Percentiles rank a stretch among this genome's conserved stretches.
These are phyloP conservation scores for Colletotrichum sp. DNA, from an alignment of 2,329 filamentous ascomycete species.

Conservation along the genomic window DNA sequence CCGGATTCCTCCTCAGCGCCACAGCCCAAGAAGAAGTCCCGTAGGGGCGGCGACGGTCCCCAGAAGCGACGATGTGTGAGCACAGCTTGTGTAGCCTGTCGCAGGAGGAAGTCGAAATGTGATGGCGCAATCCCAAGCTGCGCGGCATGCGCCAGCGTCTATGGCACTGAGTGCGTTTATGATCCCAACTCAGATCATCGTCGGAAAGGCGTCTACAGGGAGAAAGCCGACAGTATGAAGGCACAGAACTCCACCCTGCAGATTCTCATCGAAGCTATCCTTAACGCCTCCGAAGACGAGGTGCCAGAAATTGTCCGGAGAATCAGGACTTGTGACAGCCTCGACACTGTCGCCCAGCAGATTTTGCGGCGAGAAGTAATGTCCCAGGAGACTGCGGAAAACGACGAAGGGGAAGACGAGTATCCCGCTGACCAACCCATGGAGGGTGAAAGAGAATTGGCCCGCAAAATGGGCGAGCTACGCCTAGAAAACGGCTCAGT, in stretches of 20 bases:
- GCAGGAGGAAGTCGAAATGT: constrained; percentile 84
- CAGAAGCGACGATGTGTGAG: constrained; percentile 80
- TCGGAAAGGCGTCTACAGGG: constrained; percentile 94
- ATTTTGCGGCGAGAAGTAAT: constrained; percentile 50
- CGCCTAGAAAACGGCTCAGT: constrained; percentile 86
- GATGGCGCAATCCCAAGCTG: constrained; percentile 92
- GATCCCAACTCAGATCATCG: constrained; percentile 96
- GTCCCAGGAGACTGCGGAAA: constrained; percentile 39
- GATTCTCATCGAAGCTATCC: constrained; percentile 89
- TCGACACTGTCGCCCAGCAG: constrained; percentile 60
- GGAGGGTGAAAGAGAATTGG: constrained; percentile 78
- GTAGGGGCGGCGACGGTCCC: constrained; percentile 50
- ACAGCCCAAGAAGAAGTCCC: constrained; percentile 49
- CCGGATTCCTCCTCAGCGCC: background rate
- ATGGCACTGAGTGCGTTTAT: constrained; percentile 89
- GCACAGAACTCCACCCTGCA: constrained; percentile 87
- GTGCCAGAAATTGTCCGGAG: constrained; percentile 81
- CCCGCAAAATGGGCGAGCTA: constrained; percentile 92
- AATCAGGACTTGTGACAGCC: constrained; percentile 84
- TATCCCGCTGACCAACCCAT: constrained; percentile 45
- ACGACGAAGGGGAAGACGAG: constrained; percentile 44
- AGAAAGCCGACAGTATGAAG: constrained; percentile 88
- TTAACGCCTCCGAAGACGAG: constrained; percentile 89
- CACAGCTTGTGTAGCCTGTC: constrained; percentile 83
- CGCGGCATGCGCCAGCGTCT: constrained; percentile 94